Percentiles rank a stretch among this genome's conserved stretches.
Evolutionary conservation across 1,139 yeast species (phyloP).

Genomic region (Taphrina betulina): DNA sequence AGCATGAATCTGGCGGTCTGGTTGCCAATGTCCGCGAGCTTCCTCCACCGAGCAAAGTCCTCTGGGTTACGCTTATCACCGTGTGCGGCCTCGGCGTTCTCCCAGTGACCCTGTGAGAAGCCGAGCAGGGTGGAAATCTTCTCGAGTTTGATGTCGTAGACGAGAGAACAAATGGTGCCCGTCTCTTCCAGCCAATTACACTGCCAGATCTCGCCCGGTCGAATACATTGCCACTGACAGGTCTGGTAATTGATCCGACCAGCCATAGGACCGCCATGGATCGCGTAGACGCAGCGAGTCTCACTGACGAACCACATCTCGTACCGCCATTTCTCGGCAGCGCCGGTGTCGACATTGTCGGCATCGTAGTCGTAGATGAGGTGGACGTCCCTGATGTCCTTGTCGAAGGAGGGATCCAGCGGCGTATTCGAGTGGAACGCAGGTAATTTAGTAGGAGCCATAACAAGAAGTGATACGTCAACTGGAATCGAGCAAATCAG

Average conservation of each 20-base stretch:
- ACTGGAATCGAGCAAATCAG: too few relatives aligned
- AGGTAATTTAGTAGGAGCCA: too few relatives aligned
- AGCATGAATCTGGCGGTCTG: slow-evolving; percentile 12
- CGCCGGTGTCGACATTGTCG: background rate
- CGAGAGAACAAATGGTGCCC: slow-evolving; percentile 8
- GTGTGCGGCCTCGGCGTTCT: slow-evolving; percentile 6
- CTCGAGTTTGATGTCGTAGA: slow-evolving; percentile 5
- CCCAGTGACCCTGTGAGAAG: slow-evolving; percentile 14
- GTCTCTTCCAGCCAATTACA: slow-evolving; percentile 19
- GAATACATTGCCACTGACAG: background rate
- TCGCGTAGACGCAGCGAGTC: background rate
- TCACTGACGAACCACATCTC: slow-evolving; percentile 5
- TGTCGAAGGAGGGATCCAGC: slow-evolving; percentile 1
- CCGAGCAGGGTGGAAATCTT: slow-evolving; percentile 7
- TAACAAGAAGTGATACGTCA: too few relatives aligned
- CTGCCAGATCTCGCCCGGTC: slow-evolving; percentile 16
- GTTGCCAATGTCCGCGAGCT: slow-evolving; percentile 2
- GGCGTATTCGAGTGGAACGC: slow-evolving; percentile 2
- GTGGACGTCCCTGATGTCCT: slow-evolving; percentile 1
- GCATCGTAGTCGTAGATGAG: slow-evolving; percentile 9
- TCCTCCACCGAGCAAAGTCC: slow-evolving; percentile 2
- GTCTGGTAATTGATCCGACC: slow-evolving; percentile 8
- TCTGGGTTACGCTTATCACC: slow-evolving; percentile 10
- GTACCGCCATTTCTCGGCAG: slow-evolving; percentile 2
- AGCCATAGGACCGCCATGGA: slow-evolving; percentile 4